Evolutionary conservation across 257 asterid genomes (phyloP).

Genomic region (Rauvolfia tetraphylla): DNA sequence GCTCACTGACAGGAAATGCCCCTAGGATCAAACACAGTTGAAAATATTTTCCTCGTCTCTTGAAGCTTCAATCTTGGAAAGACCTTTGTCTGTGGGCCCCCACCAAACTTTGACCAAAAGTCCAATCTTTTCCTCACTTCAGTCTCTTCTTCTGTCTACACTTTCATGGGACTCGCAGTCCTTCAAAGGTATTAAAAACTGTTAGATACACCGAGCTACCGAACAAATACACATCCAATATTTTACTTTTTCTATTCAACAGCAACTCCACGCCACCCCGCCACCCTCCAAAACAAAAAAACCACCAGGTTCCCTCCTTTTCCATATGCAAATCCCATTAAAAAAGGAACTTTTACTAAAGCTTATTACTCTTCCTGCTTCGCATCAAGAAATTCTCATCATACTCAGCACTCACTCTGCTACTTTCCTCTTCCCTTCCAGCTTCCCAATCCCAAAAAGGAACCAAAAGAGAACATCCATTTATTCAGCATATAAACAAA

Average conservation of each 20-base stretch:
- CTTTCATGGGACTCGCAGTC: neutral
- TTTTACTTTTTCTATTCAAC: conserved; percentile 20
- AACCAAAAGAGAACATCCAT: neutral
- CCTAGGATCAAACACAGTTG: conserved; percentile 27
- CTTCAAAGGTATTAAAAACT: neutral
- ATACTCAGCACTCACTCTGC: conserved; percentile 44
- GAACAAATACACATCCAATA: conserved; percentile 1
- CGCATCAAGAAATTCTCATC: conserved; percentile 52
- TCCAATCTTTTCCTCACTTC: conserved; percentile 13
- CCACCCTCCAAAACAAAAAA: no score
- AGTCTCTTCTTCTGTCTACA: conserved; percentile 2
- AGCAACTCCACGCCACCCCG: neutral
- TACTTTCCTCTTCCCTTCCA: conserved; percentile 14
- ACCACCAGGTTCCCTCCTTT: conserved; percentile 56
- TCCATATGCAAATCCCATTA: conserved; percentile 35
- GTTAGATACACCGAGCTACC: neutral
- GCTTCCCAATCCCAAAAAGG: conserved; percentile 4
- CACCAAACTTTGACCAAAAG: conserved; percentile 27
- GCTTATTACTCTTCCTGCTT: conserved; percentile 47
- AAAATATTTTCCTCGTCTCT: neutral
- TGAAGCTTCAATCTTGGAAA: conserved; percentile 23
- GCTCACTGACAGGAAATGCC: conserved; percentile 31
- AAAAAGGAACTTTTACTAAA: conserved; percentile 50
- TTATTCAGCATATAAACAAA: conserved; percentile 14
- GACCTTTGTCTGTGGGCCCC: conserved; percentile 35